Conservation (phyloP, 495 filamentous ascomycete species). For the Pyrenula massariospora region DNA sequence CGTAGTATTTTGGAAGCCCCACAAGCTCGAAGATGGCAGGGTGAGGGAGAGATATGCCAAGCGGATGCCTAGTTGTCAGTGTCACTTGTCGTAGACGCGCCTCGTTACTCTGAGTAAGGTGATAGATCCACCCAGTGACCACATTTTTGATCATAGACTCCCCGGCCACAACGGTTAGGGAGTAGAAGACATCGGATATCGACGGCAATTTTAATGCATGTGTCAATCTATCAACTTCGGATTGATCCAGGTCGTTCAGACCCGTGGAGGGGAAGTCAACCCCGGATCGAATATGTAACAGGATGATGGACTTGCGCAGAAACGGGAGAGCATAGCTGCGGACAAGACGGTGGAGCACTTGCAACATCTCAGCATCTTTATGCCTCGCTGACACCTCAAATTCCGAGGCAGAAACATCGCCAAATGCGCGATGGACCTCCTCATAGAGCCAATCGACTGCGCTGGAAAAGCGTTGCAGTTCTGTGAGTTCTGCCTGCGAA, state of each 20-base stretch:
- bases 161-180: background rate
- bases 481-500: background rate
- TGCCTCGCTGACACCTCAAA: background rate
- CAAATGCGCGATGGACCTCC: background rate
- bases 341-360: conserved; percentile 40
- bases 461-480: background rate
- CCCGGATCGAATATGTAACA: conserved; percentile 80
- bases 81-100: conserved; percentile 10
- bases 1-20: conserved; percentile 82
- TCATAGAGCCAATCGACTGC: background rate
- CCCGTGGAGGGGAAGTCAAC: conserved; percentile 74
- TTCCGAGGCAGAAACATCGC: background rate
- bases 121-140: conserved; percentile 72
- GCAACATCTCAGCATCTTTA: background rate
- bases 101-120: conserved; percentile 18
- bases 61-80: background rate
- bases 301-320: conserved; percentile 71
- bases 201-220: conserved; percentile 47
- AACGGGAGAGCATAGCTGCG: conserved; percentile 81
- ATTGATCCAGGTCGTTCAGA: conserved; percentile 47
- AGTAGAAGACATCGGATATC: background rate
- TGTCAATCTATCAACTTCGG: conserved; percentile 76
- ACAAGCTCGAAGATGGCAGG: conserved; percentile 90
- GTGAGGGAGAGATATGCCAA: conserved; percentile 46
- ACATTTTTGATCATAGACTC: conserved; percentile 13